Conservation (phyloP, 495 filamentous ascomycete species). For the Penicillium maclennaniae region DNA sequence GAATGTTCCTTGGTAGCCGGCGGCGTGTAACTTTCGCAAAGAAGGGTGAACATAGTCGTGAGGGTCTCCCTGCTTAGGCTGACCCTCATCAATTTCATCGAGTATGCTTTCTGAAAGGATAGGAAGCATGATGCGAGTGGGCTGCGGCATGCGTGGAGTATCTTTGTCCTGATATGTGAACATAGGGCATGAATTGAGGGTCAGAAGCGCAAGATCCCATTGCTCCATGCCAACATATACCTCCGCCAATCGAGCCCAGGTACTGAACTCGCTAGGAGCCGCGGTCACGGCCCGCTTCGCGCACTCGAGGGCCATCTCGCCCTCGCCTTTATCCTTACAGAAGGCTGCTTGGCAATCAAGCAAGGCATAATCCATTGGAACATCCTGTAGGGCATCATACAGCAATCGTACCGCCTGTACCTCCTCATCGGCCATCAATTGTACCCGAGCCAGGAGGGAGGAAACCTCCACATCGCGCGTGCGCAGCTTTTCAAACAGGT, state of each 20-base stretch:
- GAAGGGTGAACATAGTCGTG: conserved; percentile 84
- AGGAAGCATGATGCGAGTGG: conserved; percentile 78
- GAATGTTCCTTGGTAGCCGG: conserved; percentile 89
- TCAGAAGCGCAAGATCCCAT: conserved; percentile 89
- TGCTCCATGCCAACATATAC: conserved; percentile 89
- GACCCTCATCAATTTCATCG: conserved; percentile 92
- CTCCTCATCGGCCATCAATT: conserved; percentile 92
- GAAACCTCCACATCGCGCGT: conserved; percentile 89
- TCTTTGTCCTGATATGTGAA: conserved; percentile 99
- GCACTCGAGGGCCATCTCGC: conserved; percentile 82
- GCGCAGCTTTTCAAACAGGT: conserved; percentile 94
- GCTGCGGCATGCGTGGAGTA: conserved; percentile 87
- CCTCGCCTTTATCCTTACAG: conserved; percentile 79
- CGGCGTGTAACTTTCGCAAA: conserved; percentile 80
- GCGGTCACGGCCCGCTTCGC: conserved; percentile 91
- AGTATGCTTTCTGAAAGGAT: conserved; percentile 84
- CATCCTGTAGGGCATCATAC: conserved; percentile 80
- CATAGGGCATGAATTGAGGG: conserved; percentile 99
- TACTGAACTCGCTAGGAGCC: conserved; percentile 93
- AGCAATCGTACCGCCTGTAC: conserved; percentile 87
- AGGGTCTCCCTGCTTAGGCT: conserved; percentile 63
- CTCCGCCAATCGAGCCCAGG: conserved; percentile 91
- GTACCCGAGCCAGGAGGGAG: conserved; percentile 81
- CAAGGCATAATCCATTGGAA: conserved; percentile 94
- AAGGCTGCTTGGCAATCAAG: conserved; percentile 94